phyloP scores from a whole-genome alignment of 2,329 filamentous ascomycete genomes.

The Trichoderma koningii region DNA sequence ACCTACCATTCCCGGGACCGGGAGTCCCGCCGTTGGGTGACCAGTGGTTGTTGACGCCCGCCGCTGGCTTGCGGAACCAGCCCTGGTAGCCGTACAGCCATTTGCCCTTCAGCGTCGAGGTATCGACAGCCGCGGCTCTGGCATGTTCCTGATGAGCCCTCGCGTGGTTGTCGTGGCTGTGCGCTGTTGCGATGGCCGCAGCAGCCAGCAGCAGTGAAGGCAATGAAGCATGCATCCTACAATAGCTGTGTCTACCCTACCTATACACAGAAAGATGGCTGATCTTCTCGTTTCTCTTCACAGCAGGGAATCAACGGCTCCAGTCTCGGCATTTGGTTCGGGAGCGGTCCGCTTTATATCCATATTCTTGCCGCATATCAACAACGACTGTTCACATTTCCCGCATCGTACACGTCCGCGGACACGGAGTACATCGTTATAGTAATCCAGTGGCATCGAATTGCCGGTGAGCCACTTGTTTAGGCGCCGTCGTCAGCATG shows the following conservation, averaged over 20 bases:
- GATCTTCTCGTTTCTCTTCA: no score
- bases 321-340: not conserved
- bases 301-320: not conserved
- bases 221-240: conserved; percentile 13
- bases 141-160: not conserved
- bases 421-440: not conserved
- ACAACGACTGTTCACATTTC: no score
- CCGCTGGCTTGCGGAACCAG: conserved; percentile 22
- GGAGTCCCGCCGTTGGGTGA: conserved; percentile 22
- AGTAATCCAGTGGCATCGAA: not conserved
- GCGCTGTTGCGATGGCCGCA: not conserved
- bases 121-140: conserved; percentile 11
- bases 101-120: conserved; percentile 15
- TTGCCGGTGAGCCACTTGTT: not conserved
- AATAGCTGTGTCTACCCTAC: not conserved
- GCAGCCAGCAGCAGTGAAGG: conserved; percentile 1
- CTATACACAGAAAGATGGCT: not conserved
- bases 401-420: no score
- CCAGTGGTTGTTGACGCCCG: conserved; percentile 22
- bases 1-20: conserved; percentile 15
- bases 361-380: no score
- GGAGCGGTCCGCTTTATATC: not conserved
- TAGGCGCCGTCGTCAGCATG: not conserved
- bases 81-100: conserved; percentile 26
- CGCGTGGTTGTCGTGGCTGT: not conserved